Conservation (phyloP, 1,284 basidiomycete species). For the Violaceomyces palustris region DNA sequence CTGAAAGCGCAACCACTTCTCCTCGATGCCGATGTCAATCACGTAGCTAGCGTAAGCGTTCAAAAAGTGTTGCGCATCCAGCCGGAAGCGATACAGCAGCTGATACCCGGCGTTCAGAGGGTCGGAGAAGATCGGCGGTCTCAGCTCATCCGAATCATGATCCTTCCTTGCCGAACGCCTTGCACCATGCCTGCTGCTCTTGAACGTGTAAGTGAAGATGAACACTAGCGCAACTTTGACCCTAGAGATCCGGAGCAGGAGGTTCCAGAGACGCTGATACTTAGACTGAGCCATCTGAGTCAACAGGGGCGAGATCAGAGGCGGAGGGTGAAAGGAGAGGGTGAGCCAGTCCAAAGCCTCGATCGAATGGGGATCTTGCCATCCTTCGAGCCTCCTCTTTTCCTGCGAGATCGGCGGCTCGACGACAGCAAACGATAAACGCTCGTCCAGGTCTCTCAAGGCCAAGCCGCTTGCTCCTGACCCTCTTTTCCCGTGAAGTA, state of each 20-base stretch:
- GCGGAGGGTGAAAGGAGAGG: conserved; percentile 32
- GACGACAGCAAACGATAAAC: conserved; percentile 35
- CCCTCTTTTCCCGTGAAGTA: not conserved
- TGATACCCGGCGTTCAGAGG: not conserved
- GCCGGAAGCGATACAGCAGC: conserved; percentile 1
- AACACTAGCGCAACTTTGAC: conserved; percentile 25
- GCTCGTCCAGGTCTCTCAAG: conserved; percentile 34
- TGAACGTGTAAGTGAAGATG: conserved; percentile 11
- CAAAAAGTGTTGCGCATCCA: conserved; percentile 7
- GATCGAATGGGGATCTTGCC: conserved; percentile 27
- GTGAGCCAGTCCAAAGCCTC: conserved; percentile 42
- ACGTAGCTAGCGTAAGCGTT: too few relatives aligned
- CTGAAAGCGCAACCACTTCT: conserved; percentile 2
- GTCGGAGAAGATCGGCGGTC: not conserved
- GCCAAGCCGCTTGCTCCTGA: too few relatives aligned
- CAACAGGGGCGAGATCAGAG: conserved; percentile 34
- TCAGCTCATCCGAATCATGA: conserved; percentile 17
- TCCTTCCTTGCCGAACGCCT: conserved; percentile 9
- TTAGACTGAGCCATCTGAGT: conserved; percentile 21
- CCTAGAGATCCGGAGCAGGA: conserved; percentile 29
- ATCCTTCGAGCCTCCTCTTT: conserved; percentile 3
- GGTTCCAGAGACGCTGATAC: conserved; percentile 37
- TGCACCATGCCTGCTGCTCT: conserved; percentile 3
- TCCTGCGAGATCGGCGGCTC: conserved; percentile 8
- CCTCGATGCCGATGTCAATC: not conserved